Conservation (phyloP, 2,329 filamentous ascomycete genomes). For the Balansia obtecta region DNA sequence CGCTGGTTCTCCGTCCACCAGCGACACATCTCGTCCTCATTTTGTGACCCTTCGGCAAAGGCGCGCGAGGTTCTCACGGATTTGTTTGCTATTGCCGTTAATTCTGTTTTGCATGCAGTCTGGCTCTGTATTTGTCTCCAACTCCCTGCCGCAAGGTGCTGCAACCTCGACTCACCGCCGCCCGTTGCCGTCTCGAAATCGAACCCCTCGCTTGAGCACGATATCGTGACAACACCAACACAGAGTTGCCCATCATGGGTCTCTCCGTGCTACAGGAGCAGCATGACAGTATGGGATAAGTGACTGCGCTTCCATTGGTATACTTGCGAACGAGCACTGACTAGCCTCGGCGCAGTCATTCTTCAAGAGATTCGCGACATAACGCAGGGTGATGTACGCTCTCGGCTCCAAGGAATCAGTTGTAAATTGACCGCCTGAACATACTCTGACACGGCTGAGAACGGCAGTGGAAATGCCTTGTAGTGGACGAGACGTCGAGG, state of each 20-base stretch:
- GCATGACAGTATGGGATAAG: slow-evolving; percentile 31
- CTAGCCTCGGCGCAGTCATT: slow-evolving; percentile 17
- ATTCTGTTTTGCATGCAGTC: neutral
- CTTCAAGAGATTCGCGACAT: slow-evolving; percentile 53
- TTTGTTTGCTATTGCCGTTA: neutral
- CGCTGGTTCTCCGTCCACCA: neutral
- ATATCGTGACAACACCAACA: neutral
- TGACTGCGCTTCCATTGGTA: neutral
- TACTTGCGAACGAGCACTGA: neutral
- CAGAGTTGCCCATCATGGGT: slow-evolving; percentile 50
- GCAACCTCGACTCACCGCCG: neutral
- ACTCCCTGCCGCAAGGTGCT: neutral
- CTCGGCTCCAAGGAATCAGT: neutral
- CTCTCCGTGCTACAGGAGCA: slow-evolving; percentile 77
- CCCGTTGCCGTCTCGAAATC: neutral
- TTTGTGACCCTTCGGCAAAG: neutral
- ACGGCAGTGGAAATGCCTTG: slow-evolving; percentile 84
- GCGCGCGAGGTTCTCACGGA: neutral
- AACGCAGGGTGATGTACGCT: slow-evolving; percentile 65
- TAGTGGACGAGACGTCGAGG: slow-evolving; percentile 73
- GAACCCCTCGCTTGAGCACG: neutral
- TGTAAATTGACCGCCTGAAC: neutral
- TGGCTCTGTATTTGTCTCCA: neutral
- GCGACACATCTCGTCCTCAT: neutral
- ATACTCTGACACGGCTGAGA: neutral